Conservation (phyloP, 2,329 filamentous ascomycete species). For the Ophiostoma quercus region DNA sequence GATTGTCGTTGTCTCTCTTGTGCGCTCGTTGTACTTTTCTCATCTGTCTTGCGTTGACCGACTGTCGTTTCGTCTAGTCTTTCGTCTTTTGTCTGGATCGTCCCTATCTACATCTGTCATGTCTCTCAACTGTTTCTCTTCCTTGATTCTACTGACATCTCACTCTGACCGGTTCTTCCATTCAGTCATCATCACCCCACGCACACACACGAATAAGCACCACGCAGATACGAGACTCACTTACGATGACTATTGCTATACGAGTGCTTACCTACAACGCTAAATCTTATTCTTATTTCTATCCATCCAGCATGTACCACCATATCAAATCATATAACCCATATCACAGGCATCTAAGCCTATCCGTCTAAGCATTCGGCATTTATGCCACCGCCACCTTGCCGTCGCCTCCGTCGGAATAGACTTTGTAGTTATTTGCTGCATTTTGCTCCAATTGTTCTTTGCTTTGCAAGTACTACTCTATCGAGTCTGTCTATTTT, state of each 20-base stretch:
- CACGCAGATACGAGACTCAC: neutral
- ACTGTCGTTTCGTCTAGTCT: neutral
- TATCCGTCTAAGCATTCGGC: neutral
- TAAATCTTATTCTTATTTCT: too few species aligned
- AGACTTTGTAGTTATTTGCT: neutral
- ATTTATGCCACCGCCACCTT: neutral
- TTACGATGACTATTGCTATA: neutral
- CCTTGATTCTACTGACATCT: neutral
- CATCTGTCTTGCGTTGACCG: neutral
- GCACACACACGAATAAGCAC: neutral
- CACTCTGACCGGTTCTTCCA: neutral
- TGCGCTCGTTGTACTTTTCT: neutral
- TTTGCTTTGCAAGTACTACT: too few species aligned
- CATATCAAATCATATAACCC: too few species aligned
- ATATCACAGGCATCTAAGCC: neutral
- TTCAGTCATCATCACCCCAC: neutral
- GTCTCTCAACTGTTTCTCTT: constrained; percentile 6
- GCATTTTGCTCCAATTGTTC: too few species aligned
- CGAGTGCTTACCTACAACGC: neutral
- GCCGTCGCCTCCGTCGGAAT: neutral
- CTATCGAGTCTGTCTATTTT: neutral
- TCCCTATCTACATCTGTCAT: neutral
- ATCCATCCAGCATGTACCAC: too few species aligned
- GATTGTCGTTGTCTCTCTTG: neutral
- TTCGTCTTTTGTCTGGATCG: neutral